Conservation (phyloP, 2,329 filamentous ascomycete species). For the Botryotinia convoluta region DNA sequence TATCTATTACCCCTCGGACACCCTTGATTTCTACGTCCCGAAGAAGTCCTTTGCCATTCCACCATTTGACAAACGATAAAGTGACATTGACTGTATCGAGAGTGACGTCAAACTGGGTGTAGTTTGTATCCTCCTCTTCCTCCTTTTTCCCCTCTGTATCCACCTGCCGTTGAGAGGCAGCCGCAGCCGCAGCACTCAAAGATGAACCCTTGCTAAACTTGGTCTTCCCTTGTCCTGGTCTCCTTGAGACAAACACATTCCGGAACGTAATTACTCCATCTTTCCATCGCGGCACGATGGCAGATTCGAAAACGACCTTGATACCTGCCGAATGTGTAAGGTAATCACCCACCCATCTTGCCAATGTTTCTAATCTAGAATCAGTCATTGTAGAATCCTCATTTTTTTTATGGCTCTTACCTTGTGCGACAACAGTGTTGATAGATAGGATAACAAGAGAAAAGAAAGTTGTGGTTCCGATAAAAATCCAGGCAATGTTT, state of each 20-base stretch:
- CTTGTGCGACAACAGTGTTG: constrained; percentile 95
- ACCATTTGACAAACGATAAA: constrained; percentile 97
- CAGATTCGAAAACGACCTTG: constrained; percentile 94
- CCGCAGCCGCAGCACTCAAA: constrained; percentile 76
- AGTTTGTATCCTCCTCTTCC: constrained; percentile 85
- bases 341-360: constrained; percentile 92
- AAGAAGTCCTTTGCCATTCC: constrained; percentile 90
- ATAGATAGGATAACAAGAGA: constrained; percentile 86
- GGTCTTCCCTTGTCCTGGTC: constrained; percentile 77
- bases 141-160: constrained; percentile 46
- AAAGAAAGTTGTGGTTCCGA: constrained; percentile 96
- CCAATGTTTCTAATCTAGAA: constrained; percentile 69
- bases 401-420: constrained; percentile 46
- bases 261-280: constrained; percentile 94
- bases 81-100: constrained; percentile 96
- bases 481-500: constrained; percentile 91
- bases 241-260: constrained; percentile 91
- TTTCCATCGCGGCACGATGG: constrained; percentile 94
- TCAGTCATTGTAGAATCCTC: constrained; percentile 26
- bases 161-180: constrained; percentile 65
- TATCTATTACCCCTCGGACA: constrained; percentile 86
- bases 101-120: constrained; percentile 94
- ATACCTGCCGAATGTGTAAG: constrained; percentile 89
- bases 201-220: constrained; percentile 93
- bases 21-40: constrained; percentile 93